Evolutionary conservation across 192 early-diverging fungal genomes (phyloP), one percentile per base, ranked within the genome.

Genomic region (Entomortierella chlamydospora): DNA sequence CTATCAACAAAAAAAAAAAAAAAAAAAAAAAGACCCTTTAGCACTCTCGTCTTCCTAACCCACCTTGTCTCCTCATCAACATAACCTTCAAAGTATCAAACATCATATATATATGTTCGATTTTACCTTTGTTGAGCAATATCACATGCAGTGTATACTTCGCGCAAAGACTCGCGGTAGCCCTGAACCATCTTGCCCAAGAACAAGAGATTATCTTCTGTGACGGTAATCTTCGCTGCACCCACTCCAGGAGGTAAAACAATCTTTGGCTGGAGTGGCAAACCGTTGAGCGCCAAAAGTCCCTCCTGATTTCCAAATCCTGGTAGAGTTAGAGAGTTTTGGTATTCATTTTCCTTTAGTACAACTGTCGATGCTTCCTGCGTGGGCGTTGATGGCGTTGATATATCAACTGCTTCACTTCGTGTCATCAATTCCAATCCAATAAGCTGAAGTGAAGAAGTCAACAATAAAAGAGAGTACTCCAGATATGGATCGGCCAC

Each of bases 401-500:
- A 25, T 13, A 34, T 29, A 8, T 31, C 41, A 54, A 5, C 34
- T 52, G 25, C 41, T 34, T 29, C 4, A 17, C 15, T 33, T 55
- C 55, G 70, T 2, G 70, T 43, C 11, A 86, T 77, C 45, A 90
- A 69, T 56, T 85, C 56, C 23, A 87, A 62, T 25, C 90, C 89
- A 51, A 89, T 82, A 2, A 92, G 70, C 47, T 88, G 85, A 45
- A 74, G 82, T 17, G 87, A 83, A 0, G 84, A 82, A 10, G 90
- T 88, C 50, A 92, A 50, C 9, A 87, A 70, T 20, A 95, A 51
- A 17, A 93, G 68, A 29, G 90, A 91, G 64, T 93, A 92, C n/a
- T 92, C 91, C 34, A 95, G 80, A 55, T 89, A 94, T 3, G 86
- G 61, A 53, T 93, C 93, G 4, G 85, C 86, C 6, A 94, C 65